Conservation (phyloP, 129 eudicot genomes). For the Pulicaria dysenterica region DNA sequence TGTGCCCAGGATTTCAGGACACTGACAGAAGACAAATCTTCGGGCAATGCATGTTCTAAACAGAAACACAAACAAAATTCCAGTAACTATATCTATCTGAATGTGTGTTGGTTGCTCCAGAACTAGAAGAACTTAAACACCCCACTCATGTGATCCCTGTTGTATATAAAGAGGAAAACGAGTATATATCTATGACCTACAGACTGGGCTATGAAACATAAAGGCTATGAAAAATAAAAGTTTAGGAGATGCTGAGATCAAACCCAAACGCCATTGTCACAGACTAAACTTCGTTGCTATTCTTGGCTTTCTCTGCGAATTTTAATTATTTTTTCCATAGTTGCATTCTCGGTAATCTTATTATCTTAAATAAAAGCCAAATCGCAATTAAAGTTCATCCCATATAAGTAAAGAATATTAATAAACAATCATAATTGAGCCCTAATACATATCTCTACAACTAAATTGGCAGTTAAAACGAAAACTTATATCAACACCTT, state of each 20-base stretch:
- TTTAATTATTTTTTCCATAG: not conserved
- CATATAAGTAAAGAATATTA: not conserved
- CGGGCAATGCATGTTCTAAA: no score
- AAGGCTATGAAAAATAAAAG: not conserved
- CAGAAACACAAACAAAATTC: no score
- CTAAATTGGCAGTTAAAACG: not conserved
- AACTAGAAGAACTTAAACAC: no score
- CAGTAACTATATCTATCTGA: no score
- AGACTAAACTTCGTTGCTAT: not conserved
- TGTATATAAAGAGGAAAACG: not conserved
- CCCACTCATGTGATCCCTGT: no score
- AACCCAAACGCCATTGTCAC: not conserved
- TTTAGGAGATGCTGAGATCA: not conserved
- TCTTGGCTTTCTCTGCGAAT: not conserved
- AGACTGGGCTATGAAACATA: not conserved
- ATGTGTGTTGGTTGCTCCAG: no score
- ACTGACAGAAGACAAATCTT: no score
- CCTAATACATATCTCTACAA: conserved; percentile 5
- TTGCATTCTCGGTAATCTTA: not conserved
- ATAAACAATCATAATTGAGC: not conserved
- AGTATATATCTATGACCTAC: not conserved
- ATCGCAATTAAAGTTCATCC: not conserved
- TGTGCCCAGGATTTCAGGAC: no score
- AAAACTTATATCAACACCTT: not conserved
- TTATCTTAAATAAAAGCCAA: not conserved